Percentiles rank a stretch among this genome's conserved stretches.
phyloP scores from a whole-genome alignment of 2,329 filamentous ascomycete genomes.

The Amauroascus niger region DNA sequence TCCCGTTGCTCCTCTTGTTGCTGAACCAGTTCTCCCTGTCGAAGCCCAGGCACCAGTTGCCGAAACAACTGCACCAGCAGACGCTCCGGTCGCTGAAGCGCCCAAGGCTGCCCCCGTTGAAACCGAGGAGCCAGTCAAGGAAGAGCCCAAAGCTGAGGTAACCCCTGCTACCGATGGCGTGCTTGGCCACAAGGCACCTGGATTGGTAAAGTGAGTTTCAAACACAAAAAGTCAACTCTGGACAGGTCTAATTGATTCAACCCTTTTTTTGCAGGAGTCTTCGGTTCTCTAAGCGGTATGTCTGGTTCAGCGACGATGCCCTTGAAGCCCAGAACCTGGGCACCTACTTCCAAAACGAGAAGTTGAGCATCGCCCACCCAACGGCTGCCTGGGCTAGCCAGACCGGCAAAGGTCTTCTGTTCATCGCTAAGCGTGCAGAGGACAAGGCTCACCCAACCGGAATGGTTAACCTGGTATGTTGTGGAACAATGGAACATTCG shows the following conservation, averaged over 20 bases:
- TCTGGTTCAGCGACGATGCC: slow-evolving; percentile 70
- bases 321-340: slow-evolving; percentile 64
- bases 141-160: slow-evolving; percentile 27
- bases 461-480: slow-evolving; percentile 73
- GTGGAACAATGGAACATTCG: neutral
- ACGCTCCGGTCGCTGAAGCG: slow-evolving; percentile 30
- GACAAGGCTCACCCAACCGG: slow-evolving; percentile 74
- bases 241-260: neutral
- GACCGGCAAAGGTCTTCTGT: slow-evolving; percentile 91
- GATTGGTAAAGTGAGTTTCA: slow-evolving; percentile 71
- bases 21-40: slow-evolving; percentile 7
- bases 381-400: slow-evolving; percentile 81
- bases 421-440: slow-evolving; percentile 72
- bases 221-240: slow-evolving; percentile 16
- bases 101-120: slow-evolving; percentile 25
- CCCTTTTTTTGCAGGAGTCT: slow-evolving; percentile 63
- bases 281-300: slow-evolving; percentile 84
- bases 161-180: slow-evolving; percentile 72
- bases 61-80: slow-evolving; percentile 29
- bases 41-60: slow-evolving; percentile 25
- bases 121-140: slow-evolving; percentile 29
- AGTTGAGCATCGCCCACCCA: slow-evolving; percentile 67
- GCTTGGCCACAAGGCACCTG: slow-evolving; percentile 81
- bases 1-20: slow-evolving; percentile 33
- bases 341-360: slow-evolving; percentile 78